Conservation (phyloP, 768 basidiomycete genomes). For the Tylopilus vinaceipallidus region DNA sequence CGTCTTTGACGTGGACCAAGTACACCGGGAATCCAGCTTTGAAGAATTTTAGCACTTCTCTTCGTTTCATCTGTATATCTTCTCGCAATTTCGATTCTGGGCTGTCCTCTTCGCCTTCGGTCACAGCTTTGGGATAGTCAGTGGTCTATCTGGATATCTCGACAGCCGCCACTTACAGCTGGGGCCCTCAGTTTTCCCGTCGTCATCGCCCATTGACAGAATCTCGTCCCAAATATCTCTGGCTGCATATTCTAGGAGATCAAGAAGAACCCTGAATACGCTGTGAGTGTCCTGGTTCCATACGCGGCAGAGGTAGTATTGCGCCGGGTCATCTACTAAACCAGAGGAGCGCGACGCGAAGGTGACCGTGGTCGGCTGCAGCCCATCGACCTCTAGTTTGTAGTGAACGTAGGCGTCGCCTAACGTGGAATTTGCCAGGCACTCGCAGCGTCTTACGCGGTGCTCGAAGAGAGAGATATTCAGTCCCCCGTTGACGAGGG, state of each 20-base stretch:
- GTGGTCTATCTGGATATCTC: not conserved
- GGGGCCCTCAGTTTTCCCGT: not conserved
- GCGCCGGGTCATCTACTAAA: slow-evolving; percentile 2
- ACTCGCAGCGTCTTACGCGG: slow-evolving; percentile 11
- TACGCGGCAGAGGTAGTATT: slow-evolving; percentile 21
- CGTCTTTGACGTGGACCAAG: slow-evolving; percentile 14
- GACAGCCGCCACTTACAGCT: slow-evolving; percentile 1
- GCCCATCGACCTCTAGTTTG: slow-evolving; percentile 11
- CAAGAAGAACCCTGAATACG: slow-evolving; percentile 16
- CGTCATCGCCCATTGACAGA: not conserved
- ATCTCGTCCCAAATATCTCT: not conserved
- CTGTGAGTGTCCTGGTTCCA: slow-evolving; percentile 17
- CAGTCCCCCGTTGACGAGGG: slow-evolving; percentile 24
- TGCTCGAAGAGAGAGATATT: slow-evolving; percentile 24
- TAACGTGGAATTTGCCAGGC: not conserved
- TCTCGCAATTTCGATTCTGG: slow-evolving; percentile 7
- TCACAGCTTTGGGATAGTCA: slow-evolving; percentile 5
- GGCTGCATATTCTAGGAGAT: slow-evolving; percentile 14
- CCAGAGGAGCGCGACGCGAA: not conserved
- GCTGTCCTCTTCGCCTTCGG: not conserved
- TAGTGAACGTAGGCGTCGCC: slow-evolving; percentile 3
- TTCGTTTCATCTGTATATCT: slow-evolving; percentile 17
- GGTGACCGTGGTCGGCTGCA: slow-evolving; percentile 8
- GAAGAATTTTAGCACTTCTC: slow-evolving; percentile 17
- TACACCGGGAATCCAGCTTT: slow-evolving; percentile 15